Evolutionary conservation across 2,329 filamentous ascomycete species (phyloP), one percentile per base, ranked within the genome.

Genomic region (Metarhizium guizhouense): DNA sequence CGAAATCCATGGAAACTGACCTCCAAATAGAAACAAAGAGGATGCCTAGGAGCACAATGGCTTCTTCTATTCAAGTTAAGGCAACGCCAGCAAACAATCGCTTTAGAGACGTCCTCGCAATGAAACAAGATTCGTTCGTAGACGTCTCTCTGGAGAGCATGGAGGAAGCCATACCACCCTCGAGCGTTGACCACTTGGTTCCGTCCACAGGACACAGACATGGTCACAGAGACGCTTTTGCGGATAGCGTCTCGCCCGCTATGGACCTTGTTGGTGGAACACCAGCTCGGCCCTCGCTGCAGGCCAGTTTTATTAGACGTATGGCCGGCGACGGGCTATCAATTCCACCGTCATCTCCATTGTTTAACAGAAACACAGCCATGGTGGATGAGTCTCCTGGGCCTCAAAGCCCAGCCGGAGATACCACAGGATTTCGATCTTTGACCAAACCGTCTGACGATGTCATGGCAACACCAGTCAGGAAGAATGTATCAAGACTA

Each of bases 71-170:
- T 25, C 72, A 75, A 53, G 75, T 84, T 53, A 82, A 83, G 64
- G 81, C 81, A 4, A 84, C 81, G 0, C 81, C 81, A 1, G 74
- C 75, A 34, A 80, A 77, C 59, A 75, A 74, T 51, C 76, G 81
- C 7, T 83, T 80, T 69, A 78, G 69, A 55, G 76, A 83, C 59
- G 74, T 74, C 2, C 67, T 81, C 58, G 68, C 71, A 47, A 56
- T 61, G 43, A 65, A 70, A 50, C 51, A 62, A 34, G 64, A 67
- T 36, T 59, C 58, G 14, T 38, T 59, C 42, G 58, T 54, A 2
- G 64, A 63, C 6, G 56, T 60, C 3, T 58, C 61, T 10, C 32
- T 64, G 18, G 59, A 61, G 30, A 61, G 59, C 51, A 62, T 60
- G 5, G 67, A 67, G 38, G 68, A 72, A 10, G 42, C 65, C 48